Evolutionary conservation across 305 asterid genomes (phyloP), one percentile per base, ranked within the genome.

Genomic region (Fraxinus ornus): DNA sequence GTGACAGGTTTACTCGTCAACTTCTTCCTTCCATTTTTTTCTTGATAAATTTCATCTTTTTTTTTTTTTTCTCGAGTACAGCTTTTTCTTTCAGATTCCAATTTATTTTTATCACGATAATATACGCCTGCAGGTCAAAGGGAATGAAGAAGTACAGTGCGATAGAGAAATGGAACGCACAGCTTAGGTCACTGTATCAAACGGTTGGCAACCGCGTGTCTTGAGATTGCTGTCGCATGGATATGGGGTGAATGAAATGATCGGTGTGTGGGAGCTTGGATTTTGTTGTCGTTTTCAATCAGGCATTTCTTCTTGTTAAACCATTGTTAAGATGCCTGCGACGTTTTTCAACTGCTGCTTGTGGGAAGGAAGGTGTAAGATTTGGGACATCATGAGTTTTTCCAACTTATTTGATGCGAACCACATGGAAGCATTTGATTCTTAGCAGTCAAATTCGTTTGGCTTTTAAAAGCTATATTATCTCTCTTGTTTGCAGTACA

Each of bases 101-200:
- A 5, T 49, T 2, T 74, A 57, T 72, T 68, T 32, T 57, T 47
- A 32, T 86, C 7, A 35, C 66, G n/a, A 76, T 78, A 12, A 37
- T 77, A 26, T 80, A 22, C 62, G 2, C 35, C 28, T 73, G 80
- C 90, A 95, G 98, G 85, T 93, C 97, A 1, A 96, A 93, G 94
- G 99, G 95, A 88, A 92, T 92, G 96, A 92, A 90, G 89, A 95
- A 95, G 85, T 94, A 93, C 86, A 87, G 95, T 68, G 98, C 99
- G 3, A 87, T 94, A 64, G 98, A 95, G 82, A 94, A 95, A 87
- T 95, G 99, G 99, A 93, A 94, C 93, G 89, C 97, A 17, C 96
- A 93, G 91, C 97, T 95, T 57, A 92, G 83, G 78, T 90, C 98
- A 30, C 91, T 94, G 21, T 94, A 90, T 84, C 97, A 91, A 86